Conservation (phyloP, 225 moss, liverwort and hornwort species). For the Takakia lepidozioides region DNA sequence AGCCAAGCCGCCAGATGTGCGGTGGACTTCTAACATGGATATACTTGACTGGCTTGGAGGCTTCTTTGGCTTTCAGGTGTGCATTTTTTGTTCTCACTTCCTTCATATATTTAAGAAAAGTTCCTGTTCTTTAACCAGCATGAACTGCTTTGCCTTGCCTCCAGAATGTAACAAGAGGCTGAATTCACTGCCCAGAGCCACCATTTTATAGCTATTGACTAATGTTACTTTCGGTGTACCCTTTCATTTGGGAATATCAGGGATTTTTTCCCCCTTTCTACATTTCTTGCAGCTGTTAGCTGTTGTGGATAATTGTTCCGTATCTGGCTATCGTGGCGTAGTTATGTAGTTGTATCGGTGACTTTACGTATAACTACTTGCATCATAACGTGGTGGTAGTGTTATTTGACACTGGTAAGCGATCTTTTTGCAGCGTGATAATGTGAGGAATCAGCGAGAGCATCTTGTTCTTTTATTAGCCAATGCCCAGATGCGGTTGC, state of each 20-base stretch:
- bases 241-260: too few species aligned
- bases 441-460: slow-evolving; percentile 87
- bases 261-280: not conserved
- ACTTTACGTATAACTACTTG: not conserved
- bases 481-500: slow-evolving; percentile 90
- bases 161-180: too few species aligned
- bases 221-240: too few species aligned
- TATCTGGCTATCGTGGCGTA: not conserved
- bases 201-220: too few species aligned
- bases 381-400: not conserved
- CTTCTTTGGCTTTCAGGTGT: slow-evolving; percentile 95
- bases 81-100: too few species aligned
- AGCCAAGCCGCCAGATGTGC: slow-evolving; percentile 31
- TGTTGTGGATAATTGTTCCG: not conserved
- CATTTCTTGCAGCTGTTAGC: not conserved
- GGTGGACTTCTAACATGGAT: slow-evolving; percentile 53
- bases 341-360: not conserved
- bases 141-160: too few species aligned
- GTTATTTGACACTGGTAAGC: too few species aligned
- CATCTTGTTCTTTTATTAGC: slow-evolving; percentile 91
- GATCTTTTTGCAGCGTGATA: slow-evolving; percentile 49
- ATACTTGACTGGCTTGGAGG: slow-evolving; percentile 90
- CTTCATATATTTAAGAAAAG: too few species aligned
- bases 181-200: too few species aligned
- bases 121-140: too few species aligned